Evolutionary conservation across 768 basidiomycete genomes (phyloP), one percentile per base, ranked within the genome.

Genomic region (Suillus ampliporus): DNA sequence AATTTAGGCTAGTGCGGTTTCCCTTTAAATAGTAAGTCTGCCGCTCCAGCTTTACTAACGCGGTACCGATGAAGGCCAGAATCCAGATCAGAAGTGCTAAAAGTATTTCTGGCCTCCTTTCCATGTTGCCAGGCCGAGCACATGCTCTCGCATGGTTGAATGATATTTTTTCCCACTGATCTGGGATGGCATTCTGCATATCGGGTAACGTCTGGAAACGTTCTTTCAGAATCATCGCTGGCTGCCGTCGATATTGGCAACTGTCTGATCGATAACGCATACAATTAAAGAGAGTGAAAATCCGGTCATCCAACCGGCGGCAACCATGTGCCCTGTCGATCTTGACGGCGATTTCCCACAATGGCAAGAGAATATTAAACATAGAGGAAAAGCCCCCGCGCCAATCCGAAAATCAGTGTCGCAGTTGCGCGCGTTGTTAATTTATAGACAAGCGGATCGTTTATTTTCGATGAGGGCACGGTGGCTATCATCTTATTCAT

Each of bases 331-430:
- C 31, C 57, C 41, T 62, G 61, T 63, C 61, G 61, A 63, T 63
- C 61, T 63, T 61, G 21, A 51, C 37, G 41, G 58, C 14, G 46
- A 44, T 40, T 56, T 56, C 61, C 57, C 44, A 44, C 38, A 61
- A 61, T 61, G 26, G 44, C 21, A 38, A 59, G 5, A 26, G 8
- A 57, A 57, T 37, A 41, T 48, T 53, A 28, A 54, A 53, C 50
- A 40, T 64, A 40, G 62, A 44, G 38, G 26, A 40, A 38, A 28
- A 41, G n/a, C 57, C 46, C 38, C 64, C 68, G 58, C 41, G 64
- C 68, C 67, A 69, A 74, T 74, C 73, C 62, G 66, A 62, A 66
- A 65, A 37, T 52, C 54, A 54, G 53, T 38, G 69, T 65, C 50
- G 35, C 56, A 52, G 44, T 58, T 46, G 57, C 11, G 44, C n/a